phyloP scores from a whole-genome alignment of 2,329 filamentous ascomycete genomes.

The Orbilia javanica region DNA sequence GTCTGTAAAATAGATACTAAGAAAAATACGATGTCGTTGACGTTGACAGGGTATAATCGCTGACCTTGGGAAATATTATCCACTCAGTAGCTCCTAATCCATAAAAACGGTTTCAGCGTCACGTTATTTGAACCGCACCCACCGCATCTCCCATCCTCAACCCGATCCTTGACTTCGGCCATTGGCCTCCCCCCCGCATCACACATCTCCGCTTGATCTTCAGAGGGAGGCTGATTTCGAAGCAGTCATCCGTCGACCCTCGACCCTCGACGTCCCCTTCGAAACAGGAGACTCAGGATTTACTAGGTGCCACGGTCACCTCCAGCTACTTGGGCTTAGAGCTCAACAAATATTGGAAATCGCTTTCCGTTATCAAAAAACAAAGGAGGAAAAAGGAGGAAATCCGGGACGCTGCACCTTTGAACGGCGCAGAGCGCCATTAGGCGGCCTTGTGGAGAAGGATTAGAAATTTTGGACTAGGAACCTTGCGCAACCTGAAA shows the following conservation, averaged over 20 bases:
- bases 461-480: too few species aligned
- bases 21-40: slow-evolving; percentile 8
- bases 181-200: neutral
- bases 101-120: slow-evolving; percentile 54
- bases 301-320: too few species aligned
- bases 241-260: too few species aligned
- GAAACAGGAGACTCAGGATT: too few species aligned
- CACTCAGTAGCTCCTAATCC: slow-evolving; percentile 33
- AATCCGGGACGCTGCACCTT: neutral
- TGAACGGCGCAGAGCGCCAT: slow-evolving; percentile 48
- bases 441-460: slow-evolving; percentile 13
- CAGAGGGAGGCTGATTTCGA: too few species aligned
- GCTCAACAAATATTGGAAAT: neutral
- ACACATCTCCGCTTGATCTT: neutral
- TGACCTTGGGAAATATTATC: slow-evolving; percentile 43
- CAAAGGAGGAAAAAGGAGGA: too few species aligned
- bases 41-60: neutral
- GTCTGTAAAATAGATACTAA: slow-evolving; percentile 17
- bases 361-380: neutral
- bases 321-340: neutral
- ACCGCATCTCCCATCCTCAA: slow-evolving; percentile 23
- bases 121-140: slow-evolving; percentile 50
- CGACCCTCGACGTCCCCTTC: too few species aligned
- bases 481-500: slow-evolving; percentile 21
- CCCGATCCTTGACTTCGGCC: neutral